Evolutionary conservation across 2,329 filamentous ascomycete species (phyloP).

Genomic region (Xylariaceae sp.): DNA sequence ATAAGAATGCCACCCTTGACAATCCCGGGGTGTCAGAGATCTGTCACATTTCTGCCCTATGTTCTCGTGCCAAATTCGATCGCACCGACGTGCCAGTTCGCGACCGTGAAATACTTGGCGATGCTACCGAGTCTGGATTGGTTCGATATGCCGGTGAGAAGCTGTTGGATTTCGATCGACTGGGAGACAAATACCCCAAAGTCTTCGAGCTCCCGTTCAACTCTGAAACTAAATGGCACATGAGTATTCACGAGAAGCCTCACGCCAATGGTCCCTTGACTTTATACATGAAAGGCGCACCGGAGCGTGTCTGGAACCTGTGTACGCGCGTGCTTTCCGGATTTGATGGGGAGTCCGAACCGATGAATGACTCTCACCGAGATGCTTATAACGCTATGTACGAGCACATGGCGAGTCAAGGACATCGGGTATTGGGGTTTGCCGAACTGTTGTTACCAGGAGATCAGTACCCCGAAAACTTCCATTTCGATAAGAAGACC

Average conservation of each 20-base stretch:
- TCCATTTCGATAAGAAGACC: not conserved
- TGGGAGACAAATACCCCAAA: not conserved
- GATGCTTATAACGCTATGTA: not conserved
- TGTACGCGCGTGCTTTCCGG: not conserved
- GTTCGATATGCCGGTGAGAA: not conserved
- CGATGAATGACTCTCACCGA: not conserved
- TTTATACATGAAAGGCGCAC: constrained; percentile 4
- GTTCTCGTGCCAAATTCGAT: not conserved
- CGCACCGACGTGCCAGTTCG: not conserved
- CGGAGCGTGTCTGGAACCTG: not conserved
- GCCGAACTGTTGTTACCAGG: not conserved
- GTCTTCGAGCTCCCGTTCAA: constrained; percentile 6
- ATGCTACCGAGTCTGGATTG: constrained; percentile 2
- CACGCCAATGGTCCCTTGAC: not conserved
- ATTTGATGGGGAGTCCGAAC: not conserved
- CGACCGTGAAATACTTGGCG: not conserved
- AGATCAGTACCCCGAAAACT: not conserved
- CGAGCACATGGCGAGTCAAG: not conserved
- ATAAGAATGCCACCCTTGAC: not conserved
- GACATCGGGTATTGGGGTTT: not conserved
- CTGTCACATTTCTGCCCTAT: not conserved
- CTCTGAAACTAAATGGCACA: constrained; percentile 3
- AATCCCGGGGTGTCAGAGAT: not conserved
- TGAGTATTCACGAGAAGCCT: not conserved
- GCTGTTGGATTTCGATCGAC: not conserved